phyloP scores from a whole-genome alignment of 1,139 yeast species.

The Pichia sp. region DNA sequence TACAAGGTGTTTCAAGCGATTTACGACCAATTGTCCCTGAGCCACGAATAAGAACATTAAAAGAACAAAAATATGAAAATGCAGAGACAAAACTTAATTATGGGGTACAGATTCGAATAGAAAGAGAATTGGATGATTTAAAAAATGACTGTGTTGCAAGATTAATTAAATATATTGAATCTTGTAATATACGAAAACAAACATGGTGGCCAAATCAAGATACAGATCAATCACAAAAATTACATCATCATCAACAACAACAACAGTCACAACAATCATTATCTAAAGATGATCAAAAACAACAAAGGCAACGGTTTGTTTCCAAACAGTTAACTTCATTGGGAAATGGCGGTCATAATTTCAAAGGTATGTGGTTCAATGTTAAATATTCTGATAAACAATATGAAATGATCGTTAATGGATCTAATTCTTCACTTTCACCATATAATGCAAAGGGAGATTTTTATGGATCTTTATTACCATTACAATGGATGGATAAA shows the following conservation, averaged over 20 bases:
- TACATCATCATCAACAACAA: too few species aligned
- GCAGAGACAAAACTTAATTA: conserved; percentile 7
- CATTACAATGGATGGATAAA: conserved; percentile 44
- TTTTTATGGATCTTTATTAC: conserved; percentile 37
- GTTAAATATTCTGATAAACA: conserved; percentile 28
- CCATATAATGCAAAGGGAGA: conserved; percentile 35
- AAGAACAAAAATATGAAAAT: conserved; percentile 4
- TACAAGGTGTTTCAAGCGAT: conserved; percentile 31
- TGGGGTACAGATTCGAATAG: conserved; percentile 17
- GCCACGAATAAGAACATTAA: conserved; percentile 2
- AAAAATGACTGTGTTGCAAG: conserved; percentile 26
- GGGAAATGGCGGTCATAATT: conserved; percentile 14
- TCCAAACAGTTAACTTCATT: conserved; percentile 6
- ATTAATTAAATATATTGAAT: conserved; percentile 26
- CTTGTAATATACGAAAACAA: conserved; percentile 26
- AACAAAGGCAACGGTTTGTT: neutral
- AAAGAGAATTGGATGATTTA: conserved; percentile 25
- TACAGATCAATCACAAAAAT: too few species aligned
- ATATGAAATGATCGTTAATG: conserved; percentile 14
- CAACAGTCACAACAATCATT: too few species aligned
- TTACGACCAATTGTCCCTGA: conserved; percentile 15
- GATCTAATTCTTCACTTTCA: conserved; percentile 29
- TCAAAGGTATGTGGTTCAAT: conserved; percentile 18
- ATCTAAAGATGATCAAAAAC: too few species aligned
- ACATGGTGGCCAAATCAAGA: conserved; percentile 28